phyloP scores from a whole-genome alignment of 805 yeast species.

The Myxozyma vanderwaltii region DNA sequence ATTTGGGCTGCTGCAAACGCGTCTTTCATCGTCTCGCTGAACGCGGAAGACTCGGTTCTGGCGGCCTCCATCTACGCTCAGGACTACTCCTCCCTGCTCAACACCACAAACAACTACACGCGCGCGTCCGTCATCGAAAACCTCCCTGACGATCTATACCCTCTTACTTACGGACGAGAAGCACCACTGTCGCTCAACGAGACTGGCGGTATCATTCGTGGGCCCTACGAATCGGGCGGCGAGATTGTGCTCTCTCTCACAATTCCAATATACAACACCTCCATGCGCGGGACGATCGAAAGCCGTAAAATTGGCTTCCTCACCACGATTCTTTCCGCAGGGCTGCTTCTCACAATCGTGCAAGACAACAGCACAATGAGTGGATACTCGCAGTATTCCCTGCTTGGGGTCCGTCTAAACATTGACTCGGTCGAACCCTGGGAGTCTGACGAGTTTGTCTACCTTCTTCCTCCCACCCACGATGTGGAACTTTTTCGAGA shows the following conservation, averaged over 20 bases:
- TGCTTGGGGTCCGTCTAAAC: conserved; percentile 28
- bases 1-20: conserved; percentile 52
- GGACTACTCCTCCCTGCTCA: conserved; percentile 51
- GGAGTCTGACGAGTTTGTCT: conserved; percentile 25
- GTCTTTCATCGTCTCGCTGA: conserved; percentile 61
- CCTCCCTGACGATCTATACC: conserved; percentile 46
- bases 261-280: conserved; percentile 69
- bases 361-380: conserved; percentile 44
- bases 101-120: conserved; percentile 48
- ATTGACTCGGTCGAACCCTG: conserved; percentile 4
- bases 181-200: conserved; percentile 51
- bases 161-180: conserved; percentile 51
- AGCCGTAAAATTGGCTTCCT: conserved; percentile 71
- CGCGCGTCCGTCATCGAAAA: conserved; percentile 30
- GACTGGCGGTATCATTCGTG: conserved; percentile 57
- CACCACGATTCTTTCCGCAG: conserved; percentile 58
- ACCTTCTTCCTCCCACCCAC: conserved; percentile 23
- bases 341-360: conserved; percentile 47
- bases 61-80: conserved; percentile 70
- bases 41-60: conserved; percentile 63
- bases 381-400: conserved; percentile 34
- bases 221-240: conserved; percentile 58
- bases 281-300: conserved; percentile 63
- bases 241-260: conserved; percentile 71
- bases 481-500: conserved; percentile 22